Evolutionary conservation across 768 basidiomycete species (phyloP).

Genomic region (Sporobolomyces phaffii): DNA sequence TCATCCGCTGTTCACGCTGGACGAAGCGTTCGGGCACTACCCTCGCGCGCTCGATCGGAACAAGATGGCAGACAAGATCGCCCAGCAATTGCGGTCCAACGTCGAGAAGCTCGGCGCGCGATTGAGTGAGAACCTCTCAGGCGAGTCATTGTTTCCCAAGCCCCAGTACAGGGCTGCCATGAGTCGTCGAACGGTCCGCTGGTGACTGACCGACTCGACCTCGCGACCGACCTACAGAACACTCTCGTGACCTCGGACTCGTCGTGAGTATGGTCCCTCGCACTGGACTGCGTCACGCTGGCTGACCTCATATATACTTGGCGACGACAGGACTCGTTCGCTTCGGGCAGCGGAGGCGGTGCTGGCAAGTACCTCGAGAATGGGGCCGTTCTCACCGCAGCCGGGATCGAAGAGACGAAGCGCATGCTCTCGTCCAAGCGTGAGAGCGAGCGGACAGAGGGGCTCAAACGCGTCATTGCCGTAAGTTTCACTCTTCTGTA

Average conservation of each 20-base stretch:
- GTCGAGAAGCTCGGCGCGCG: conserved; percentile 24
- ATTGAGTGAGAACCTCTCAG: conserved; percentile 36
- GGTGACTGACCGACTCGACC: background rate
- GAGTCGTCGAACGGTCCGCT: too few relatives aligned
- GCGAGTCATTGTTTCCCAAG: background rate
- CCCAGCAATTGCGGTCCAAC: conserved; percentile 19
- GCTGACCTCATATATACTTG: background rate
- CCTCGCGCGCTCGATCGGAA: background rate
- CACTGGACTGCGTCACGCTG: too few relatives aligned
- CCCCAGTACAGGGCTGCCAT: too few relatives aligned
- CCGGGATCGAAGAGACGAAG: conserved; percentile 73
- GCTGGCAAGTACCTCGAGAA: conserved; percentile 43
- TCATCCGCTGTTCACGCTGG: background rate
- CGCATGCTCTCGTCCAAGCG: conserved; percentile 80
- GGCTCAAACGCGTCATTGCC: conserved; percentile 88
- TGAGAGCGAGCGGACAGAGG: conserved; percentile 86
- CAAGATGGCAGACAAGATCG: conserved; percentile 31
- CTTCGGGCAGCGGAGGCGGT: conserved; percentile 37
- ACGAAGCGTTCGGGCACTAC: background rate
- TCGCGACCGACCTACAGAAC: conserved; percentile 17
- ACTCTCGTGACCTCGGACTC: conserved; percentile 35
- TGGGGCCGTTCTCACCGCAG: conserved; percentile 53
- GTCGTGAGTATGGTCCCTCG: conserved; percentile 6
- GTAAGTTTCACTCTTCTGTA: conserved; percentile 52
- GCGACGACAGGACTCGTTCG: conserved; percentile 33